Base-by-base conservation (phyloP, 306 rosid genomes). In the Luffa aegyptiaca region DNA sequence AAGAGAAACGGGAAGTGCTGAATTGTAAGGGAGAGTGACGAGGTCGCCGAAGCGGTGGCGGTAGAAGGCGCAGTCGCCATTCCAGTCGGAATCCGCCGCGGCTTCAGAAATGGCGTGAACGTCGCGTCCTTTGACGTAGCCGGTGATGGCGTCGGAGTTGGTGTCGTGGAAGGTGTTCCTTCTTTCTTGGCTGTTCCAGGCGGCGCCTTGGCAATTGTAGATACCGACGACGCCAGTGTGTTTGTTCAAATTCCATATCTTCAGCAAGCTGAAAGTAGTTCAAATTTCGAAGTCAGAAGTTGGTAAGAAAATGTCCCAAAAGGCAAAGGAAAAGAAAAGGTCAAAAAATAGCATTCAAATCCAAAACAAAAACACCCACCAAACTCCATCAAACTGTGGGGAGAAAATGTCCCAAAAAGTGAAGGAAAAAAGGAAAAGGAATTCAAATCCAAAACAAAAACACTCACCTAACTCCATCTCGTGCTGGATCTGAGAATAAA, bases 181-280 rank as follows among this genome's bases (percentile, higher is more conserved):
- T 78, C 90, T 89, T 77, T 91, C 92, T 0, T 58, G 0, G 10
- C 56, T 86, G 36, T 84, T 92, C 99, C 99, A 95, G 13, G 99
- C 99, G 0, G 99, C 99, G 1, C 99, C 99, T 83, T 95, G 99
- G 77, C 99, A 93, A 62, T 95, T 95, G 73, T 92, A 95, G 26
- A 93, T 87, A 2, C 99, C 99, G 1, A 95, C 3, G 3, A 95
- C 94, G 5, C 97, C 99, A 0, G 92, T 90, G 82, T 49, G 84
- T 83, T 86, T 87, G 81, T 93, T 95, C 97, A 92, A 90, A 86
- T 93, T 95, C 99, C 99, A 95, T 86, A 95, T 93, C 88, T 93
- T 95, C 77, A 95, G 84, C 84, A 95, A 64, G 86, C 94, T 91
- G 86, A 71, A 17, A 8, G 13, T 16, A 20, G 35, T 73, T 48